Conservation (phyloP, 108 stramenopile genomes). For the Cyclotella baltica region DNA sequence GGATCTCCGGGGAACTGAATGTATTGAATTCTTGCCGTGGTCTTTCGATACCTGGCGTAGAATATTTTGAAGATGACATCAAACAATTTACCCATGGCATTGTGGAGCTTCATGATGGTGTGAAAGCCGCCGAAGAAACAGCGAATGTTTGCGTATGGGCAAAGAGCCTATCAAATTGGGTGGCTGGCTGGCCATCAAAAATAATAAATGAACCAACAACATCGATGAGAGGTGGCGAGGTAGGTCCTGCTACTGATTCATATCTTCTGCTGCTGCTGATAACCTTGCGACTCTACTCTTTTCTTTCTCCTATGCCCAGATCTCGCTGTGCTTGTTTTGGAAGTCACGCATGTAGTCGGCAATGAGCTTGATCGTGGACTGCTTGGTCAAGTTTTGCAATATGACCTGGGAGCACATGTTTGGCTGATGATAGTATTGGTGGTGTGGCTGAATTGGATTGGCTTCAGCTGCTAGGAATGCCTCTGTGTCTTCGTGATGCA, state of each 20-base stretch:
- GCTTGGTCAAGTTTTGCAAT: neutral
- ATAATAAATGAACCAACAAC: neutral
- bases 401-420: neutral
- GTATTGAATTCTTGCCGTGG: neutral
- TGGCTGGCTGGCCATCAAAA: slow-evolving; percentile 1
- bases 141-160: neutral
- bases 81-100: slow-evolving; percentile 17
- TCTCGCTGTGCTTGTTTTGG: neutral
- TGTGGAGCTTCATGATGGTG: slow-evolving; percentile 17
- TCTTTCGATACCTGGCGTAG: neutral
- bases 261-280: neutral
- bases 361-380: neutral
- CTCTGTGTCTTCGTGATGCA: neutral
- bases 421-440: neutral
- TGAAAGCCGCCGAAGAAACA: slow-evolving; percentile 27
- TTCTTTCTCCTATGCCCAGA: neutral
- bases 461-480: neutral
- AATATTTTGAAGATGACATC: slow-evolving; percentile 1
- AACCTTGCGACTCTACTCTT: neutral
- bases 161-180: neutral
- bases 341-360: neutral
- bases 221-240: neutral
- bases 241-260: neutral
- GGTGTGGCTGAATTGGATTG: neutral
- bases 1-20: slow-evolving; percentile 17